These are phyloP conservation scores for Cladosporium sphaerospermum DNA, from an alignment of 2,329 filamentous ascomycete species.

Conservation along the genomic window DNA sequence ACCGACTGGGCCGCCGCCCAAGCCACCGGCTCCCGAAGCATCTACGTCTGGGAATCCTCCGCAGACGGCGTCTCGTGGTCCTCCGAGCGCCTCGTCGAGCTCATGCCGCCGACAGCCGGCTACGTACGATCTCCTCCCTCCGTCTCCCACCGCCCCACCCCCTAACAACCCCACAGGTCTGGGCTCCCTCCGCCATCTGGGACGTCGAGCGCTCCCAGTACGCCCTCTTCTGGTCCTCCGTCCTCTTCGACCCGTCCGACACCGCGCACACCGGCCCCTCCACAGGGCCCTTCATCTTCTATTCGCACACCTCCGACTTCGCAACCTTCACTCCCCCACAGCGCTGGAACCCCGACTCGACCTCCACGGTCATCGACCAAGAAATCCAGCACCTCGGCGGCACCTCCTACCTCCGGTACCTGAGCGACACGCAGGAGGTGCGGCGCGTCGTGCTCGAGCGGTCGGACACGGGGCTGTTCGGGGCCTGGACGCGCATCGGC, in stretches of 20 bases:
- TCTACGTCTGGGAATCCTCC: slow-evolving; percentile 3
- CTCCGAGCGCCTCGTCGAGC: background rate
- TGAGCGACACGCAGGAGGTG: slow-evolving; percentile 6
- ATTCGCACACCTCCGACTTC: slow-evolving; percentile 3
- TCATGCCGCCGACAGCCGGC: slow-evolving; percentile 2
- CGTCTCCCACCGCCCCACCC: background rate
- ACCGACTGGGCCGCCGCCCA: slow-evolving; percentile 1
- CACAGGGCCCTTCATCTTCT: background rate
- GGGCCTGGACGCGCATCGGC: background rate
- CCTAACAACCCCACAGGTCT: background rate
- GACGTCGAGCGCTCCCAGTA: background rate
- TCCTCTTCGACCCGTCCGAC: background rate
- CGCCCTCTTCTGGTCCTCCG: slow-evolving; percentile 4
- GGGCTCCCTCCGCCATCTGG: slow-evolving; percentile 1
- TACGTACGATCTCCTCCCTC: background rate
- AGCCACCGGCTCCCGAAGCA: background rate
- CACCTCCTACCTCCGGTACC: slow-evolving; percentile 1
- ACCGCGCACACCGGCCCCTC: background rate
- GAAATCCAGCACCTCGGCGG: background rate
- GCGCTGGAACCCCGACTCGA: background rate
- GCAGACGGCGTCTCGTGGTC: background rate
- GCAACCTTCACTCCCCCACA: background rate
- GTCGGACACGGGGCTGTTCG: background rate
- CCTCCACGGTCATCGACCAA: slow-evolving; percentile 1
- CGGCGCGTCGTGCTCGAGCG: background rate